phyloP scores from a whole-genome alignment of 805 yeast genomes.

The Wickerhamiella australiensis region DNA sequence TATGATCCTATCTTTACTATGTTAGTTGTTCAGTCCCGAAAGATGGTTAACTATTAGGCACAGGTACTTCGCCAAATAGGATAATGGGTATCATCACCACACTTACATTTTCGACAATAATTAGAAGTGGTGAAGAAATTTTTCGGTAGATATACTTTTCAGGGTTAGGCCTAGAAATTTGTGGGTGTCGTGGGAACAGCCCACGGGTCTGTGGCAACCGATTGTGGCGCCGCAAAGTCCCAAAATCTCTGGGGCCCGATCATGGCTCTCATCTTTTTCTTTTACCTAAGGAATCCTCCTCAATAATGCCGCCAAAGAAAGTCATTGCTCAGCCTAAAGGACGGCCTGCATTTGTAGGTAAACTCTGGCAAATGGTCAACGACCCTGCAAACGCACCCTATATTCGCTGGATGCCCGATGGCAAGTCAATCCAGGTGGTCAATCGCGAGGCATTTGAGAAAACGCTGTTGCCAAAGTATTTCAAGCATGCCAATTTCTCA shows the following conservation, averaged over 20 bases:
- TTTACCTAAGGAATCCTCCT: background rate
- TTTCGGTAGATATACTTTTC: background rate
- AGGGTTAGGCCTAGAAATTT: background rate
- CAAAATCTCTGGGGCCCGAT: background rate
- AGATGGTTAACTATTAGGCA: slow-evolving; percentile 26
- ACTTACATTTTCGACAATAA: slow-evolving; percentile 3
- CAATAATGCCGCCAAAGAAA: slow-evolving; percentile 7
- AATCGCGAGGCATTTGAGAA: slow-evolving; percentile 79
- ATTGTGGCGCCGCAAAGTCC: slow-evolving; percentile 4
- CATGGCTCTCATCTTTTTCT: slow-evolving; percentile 3
- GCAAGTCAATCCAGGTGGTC: slow-evolving; percentile 70
- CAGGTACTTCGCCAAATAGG: slow-evolving; percentile 23
- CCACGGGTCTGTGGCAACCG: background rate
- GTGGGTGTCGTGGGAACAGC: background rate
- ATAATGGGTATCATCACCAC: slow-evolving; percentile 24
- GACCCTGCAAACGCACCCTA: slow-evolving; percentile 56
- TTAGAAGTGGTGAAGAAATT: background rate
- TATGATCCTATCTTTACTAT: too few relatives aligned
- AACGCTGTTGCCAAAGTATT: slow-evolving; percentile 74
- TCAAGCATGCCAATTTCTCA: slow-evolving; percentile 91
- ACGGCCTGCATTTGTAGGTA: slow-evolving; percentile 71
- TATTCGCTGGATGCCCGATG: slow-evolving; percentile 79
- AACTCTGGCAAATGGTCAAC: slow-evolving; percentile 92
- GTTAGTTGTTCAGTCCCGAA: slow-evolving; percentile 25
- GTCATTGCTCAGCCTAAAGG: slow-evolving; percentile 10